Conservation (phyloP, 352 stramenopile genomes). For the Sclerospora graminicola region DNA sequence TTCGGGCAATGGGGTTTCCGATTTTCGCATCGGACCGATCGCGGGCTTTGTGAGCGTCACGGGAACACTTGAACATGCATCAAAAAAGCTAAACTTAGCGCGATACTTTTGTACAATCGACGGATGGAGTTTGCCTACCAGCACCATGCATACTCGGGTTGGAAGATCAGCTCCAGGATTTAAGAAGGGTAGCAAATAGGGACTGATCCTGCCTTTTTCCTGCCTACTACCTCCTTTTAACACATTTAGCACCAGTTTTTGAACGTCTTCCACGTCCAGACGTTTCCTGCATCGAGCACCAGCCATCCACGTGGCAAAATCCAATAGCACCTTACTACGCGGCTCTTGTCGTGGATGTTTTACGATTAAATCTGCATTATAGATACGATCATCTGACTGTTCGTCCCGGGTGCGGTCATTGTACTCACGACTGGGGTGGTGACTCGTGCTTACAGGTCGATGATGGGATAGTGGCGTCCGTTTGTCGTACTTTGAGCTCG, state of each 20-base stretch:
- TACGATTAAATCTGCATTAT: slow-evolving; percentile 51
- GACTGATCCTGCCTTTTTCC: slow-evolving; percentile 19
- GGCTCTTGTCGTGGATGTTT: slow-evolving; percentile 56
- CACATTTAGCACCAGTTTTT: slow-evolving; percentile 47
- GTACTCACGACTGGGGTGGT: not conserved
- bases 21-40: slow-evolving; percentile 25
- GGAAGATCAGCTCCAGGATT: slow-evolving; percentile 30
- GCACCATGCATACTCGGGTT: slow-evolving; percentile 63
- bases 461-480: slow-evolving; percentile 11
- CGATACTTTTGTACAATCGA: slow-evolving; percentile 59
- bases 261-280: slow-evolving; percentile 48
- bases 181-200: slow-evolving; percentile 45
- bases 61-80: slow-evolving; percentile 58
- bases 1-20: slow-evolving; percentile 50
- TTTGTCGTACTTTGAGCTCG: slow-evolving; percentile 7
- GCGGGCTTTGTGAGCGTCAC: slow-evolving; percentile 52
- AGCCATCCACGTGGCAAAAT: slow-evolving; percentile 66
- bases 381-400: slow-evolving; percentile 30
- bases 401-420: no score
- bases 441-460: slow-evolving; percentile 5
- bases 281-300: slow-evolving; percentile 30
- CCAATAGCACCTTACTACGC: slow-evolving; percentile 51
- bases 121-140: slow-evolving; percentile 60
- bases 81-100: slow-evolving; percentile 61
- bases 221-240: slow-evolving; percentile 13